phyloP scores from a whole-genome alignment of 2,329 filamentous ascomycete genomes.

The Pestalotiopsis sp. region DNA sequence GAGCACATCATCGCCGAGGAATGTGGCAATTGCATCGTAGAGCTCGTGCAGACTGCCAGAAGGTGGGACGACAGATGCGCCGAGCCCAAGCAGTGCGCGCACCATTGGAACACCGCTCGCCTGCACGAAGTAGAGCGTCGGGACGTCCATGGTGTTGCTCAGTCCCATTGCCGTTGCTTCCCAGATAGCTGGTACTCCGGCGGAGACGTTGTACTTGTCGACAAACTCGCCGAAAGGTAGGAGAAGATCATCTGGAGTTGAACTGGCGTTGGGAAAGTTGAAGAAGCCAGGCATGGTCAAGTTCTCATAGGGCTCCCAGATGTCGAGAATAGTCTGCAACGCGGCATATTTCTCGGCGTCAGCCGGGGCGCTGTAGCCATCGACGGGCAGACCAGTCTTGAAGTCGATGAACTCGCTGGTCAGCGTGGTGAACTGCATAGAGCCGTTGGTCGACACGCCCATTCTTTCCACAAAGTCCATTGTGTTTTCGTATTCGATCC shows the following conservation, averaged over 20 bases:
- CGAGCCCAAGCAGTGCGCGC: slow-evolving; percentile 24
- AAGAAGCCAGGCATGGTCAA: slow-evolving; percentile 21
- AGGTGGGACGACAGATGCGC: slow-evolving; percentile 30
- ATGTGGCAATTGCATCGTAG: slow-evolving; percentile 35
- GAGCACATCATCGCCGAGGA: slow-evolving; percentile 36
- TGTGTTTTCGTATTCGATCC: slow-evolving; percentile 37
- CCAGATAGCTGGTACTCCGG: slow-evolving; percentile 39
- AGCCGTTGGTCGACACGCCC: slow-evolving; percentile 29
- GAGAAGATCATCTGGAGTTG: slow-evolving; percentile 45
- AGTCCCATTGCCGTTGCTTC: slow-evolving; percentile 41
- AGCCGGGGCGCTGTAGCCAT: slow-evolving; percentile 12
- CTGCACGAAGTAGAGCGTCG: slow-evolving; percentile 47
- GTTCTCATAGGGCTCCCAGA: slow-evolving; percentile 22
- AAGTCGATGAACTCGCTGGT: slow-evolving; percentile 30
- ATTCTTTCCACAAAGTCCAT: slow-evolving; percentile 44
- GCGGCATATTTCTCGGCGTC: slow-evolving; percentile 8
- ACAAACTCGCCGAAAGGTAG: slow-evolving; percentile 48
- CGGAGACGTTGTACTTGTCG: slow-evolving; percentile 44
- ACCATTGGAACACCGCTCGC: slow-evolving; percentile 31
- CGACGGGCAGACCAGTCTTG: slow-evolving; percentile 22
- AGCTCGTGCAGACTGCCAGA: slow-evolving; percentile 39
- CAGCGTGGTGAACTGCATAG: slow-evolving; percentile 20
- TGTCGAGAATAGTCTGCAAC: slow-evolving; percentile 15
- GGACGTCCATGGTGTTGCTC: slow-evolving; percentile 40
- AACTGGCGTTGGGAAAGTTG: slow-evolving; percentile 33